These are phyloP conservation scores for Deuterostichococcus epilithicus DNA, from an alignment of 139 green algal species.

Conservation along the genomic window DNA sequence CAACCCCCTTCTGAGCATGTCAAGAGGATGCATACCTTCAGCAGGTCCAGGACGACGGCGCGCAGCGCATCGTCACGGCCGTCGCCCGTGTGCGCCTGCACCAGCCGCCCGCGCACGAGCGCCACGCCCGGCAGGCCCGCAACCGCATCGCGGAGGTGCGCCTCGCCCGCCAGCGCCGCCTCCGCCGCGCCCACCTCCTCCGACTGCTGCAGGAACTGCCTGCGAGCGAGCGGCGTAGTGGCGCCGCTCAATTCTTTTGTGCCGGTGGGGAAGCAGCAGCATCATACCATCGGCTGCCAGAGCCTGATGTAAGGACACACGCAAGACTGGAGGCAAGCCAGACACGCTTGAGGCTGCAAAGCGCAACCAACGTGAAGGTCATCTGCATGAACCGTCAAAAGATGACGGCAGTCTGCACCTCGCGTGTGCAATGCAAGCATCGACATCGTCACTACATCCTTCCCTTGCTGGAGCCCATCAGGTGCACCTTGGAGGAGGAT, in stretches of 20 bases:
- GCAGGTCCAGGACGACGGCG: conserved; percentile 10
- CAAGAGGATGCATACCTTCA: background rate
- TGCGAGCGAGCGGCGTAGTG: conserved; percentile 1
- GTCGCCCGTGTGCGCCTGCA: conserved; percentile 10
- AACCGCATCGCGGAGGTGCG: conserved; percentile 2
- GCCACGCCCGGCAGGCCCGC: background rate
- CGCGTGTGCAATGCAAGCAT: background rate
- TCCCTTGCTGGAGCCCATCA: too few relatives aligned
- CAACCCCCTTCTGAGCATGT: too few relatives aligned
- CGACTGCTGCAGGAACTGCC: background rate
- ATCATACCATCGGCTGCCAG: background rate
- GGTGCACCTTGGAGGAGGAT: too few relatives aligned
- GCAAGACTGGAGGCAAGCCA: background rate
- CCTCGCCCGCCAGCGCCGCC: background rate
- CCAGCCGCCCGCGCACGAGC: background rate
- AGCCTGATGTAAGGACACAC: background rate
- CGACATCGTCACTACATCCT: background rate
- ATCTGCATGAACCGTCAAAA: background rate
- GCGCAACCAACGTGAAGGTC: background rate
- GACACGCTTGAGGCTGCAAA: background rate
- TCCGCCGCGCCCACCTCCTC: background rate
- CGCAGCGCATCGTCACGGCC: conserved; percentile 29
- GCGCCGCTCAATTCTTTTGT: too few relatives aligned
- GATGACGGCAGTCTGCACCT: background rate
- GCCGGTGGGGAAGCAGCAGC: background rate